These are phyloP conservation scores for Wickerhamomyces ciferrii DNA, from an alignment of 805 yeast genomes.

Conservation along the genomic window DNA sequence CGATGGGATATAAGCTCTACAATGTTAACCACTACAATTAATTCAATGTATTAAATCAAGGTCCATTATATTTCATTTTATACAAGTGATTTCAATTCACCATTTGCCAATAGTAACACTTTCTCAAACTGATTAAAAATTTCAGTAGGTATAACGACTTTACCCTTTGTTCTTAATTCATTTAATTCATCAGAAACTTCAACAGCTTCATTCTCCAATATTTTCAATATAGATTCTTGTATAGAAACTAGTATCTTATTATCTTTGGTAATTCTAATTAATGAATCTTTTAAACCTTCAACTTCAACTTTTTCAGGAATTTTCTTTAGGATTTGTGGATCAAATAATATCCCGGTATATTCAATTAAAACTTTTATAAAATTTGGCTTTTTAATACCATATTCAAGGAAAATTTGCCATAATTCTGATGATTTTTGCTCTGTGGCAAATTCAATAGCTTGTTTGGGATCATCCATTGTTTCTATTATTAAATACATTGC, in stretches of 20 bases:
- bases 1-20: too few species aligned
- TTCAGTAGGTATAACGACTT: constrained; percentile 4
- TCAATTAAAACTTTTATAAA: constrained; percentile 73
- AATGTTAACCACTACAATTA: not conserved
- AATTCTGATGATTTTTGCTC: constrained; percentile 66
- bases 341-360: constrained; percentile 56
- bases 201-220: constrained; percentile 48
- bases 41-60: not conserved
- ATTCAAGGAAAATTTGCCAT: constrained; percentile 71
- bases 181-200: constrained; percentile 26
- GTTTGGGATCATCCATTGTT: constrained; percentile 68
- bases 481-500: constrained; percentile 78
- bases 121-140: constrained; percentile 1
- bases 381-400: constrained; percentile 67
- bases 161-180: constrained; percentile 26
- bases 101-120: not conserved
- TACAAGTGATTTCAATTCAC: not conserved
- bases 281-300: constrained; percentile 56
- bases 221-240: constrained; percentile 48
- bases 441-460: constrained; percentile 76
- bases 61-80: not conserved
- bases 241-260: constrained; percentile 52
- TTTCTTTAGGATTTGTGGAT: constrained; percentile 61
- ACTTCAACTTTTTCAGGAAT: constrained; percentile 62
- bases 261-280: constrained; percentile 57